Evolutionary conservation across 306 rosid species (phyloP), one percentile per base, ranked within the genome.

Genomic region (Acacia crassicarpa): DNA sequence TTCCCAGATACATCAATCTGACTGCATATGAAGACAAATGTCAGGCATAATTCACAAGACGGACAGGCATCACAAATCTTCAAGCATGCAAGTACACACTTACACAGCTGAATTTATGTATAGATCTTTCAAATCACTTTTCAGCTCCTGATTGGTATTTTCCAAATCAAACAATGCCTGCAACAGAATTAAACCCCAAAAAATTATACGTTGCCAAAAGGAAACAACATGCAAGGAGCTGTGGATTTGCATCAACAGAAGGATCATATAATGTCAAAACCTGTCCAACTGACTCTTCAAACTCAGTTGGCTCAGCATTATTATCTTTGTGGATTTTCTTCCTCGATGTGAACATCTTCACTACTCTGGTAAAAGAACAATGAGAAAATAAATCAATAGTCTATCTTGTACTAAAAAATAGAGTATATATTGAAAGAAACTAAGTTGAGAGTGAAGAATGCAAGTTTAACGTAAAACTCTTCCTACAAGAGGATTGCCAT

Each of bases 71-170:
- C 72, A 78, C 6, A 8, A 71, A 22, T 12, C 43, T 46, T 44
- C 20, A 59, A 22, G 3, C 25, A 53, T 40, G 30, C 8, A 72
- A 38, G 25, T 3, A 45, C 11, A 76, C 79, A 23, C 97, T 85
- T 92, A 94, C 98, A 83, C 23, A 40, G 98, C 98, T 6, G 97
- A 90, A 65, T 94, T 92, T 0, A 92, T 89, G 84, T 95, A 93
- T 22, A 95, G 87, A 85, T 95, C 99, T 87, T 95, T 95, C 86
- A 95, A 84, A 49, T 95, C 99, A 77, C 98, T 93, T 82, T 93
- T 92, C 87, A 93, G 90, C 88, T 95, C 99, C 25, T 83, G 89
- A 44, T 92, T 89, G 25, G 98, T 91, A 22, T 90, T 92, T 62
- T 92, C 97, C 89, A 94, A 80, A 86, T 94, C 97, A 85, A 91